These are phyloP conservation scores for Rubia yunnanensis DNA, from an alignment of 257 asterid genomes.

Conservation along the genomic window DNA sequence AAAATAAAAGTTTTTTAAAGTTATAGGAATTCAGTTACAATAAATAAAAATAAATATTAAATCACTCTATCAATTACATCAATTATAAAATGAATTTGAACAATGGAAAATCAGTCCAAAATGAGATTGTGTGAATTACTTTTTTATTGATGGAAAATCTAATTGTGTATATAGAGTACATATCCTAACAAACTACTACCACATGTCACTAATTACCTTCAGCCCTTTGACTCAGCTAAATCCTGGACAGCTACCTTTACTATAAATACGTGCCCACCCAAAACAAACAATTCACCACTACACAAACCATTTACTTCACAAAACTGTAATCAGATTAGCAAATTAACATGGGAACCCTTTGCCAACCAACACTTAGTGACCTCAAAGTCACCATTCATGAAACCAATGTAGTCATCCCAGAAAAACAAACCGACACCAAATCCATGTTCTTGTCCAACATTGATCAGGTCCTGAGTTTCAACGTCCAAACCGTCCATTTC, in stretches of 20 bases:
- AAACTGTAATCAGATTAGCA: background rate
- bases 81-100: no score
- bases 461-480: conserved; percentile 64
- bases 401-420: conserved; percentile 39
- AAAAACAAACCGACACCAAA: conserved; percentile 20
- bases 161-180: no score
- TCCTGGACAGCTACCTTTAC: background rate
- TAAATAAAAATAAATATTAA: no score
- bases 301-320: background rate
- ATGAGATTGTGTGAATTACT: no score
- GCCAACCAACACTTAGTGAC: conserved; percentile 25
- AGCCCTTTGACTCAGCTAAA: background rate
- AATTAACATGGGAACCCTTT: conserved; percentile 37
- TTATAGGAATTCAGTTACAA: no score
- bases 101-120: no score
- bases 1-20: no score
- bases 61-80: no score
- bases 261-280: background rate
- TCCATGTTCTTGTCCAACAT: conserved; percentile 57
- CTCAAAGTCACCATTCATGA: conserved; percentile 49
- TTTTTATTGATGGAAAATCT: no score
- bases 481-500: conserved; percentile 73
- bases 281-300: background rate
- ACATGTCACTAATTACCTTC: background rate
- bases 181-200: background rate